phyloP scores from a whole-genome alignment of 192 early-diverging fungal species.

The Linnemannia elongata region DNA sequence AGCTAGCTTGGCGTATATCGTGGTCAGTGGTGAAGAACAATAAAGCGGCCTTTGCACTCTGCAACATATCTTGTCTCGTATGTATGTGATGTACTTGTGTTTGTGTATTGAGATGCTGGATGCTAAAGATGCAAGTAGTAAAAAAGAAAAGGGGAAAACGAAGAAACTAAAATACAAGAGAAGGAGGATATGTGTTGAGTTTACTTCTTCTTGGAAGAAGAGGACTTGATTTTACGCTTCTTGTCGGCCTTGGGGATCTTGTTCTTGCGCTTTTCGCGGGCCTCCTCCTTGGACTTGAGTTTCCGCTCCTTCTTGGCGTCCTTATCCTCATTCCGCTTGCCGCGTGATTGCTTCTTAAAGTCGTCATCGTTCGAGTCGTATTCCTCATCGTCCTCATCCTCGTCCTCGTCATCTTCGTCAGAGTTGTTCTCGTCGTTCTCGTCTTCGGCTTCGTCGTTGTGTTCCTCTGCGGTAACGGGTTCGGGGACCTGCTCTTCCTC shows the following conservation, averaged over 20 bases:
- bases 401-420: slow-evolving; percentile 58
- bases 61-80: too few species aligned
- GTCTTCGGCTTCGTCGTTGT: slow-evolving; percentile 49
- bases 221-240: slow-evolving; percentile 88
- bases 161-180: neutral
- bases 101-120: too few species aligned
- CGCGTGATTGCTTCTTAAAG: slow-evolving; percentile 61
- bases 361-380: slow-evolving; percentile 51
- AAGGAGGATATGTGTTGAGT: neutral
- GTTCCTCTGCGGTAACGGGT: slow-evolving; percentile 10
- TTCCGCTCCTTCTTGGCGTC: slow-evolving; percentile 93
- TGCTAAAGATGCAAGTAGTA: too few species aligned
- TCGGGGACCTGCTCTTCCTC: slow-evolving; percentile 10
- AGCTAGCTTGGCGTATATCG: neutral
- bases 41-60: too few species aligned
- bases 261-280: slow-evolving; percentile 90
- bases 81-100: too few species aligned
- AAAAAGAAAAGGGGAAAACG: neutral
- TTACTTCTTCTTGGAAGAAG: slow-evolving; percentile 68
- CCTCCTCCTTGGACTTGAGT: slow-evolving; percentile 87
- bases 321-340: slow-evolving; percentile 89
- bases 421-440: slow-evolving; percentile 40
- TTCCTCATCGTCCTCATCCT: slow-evolving; percentile 59
- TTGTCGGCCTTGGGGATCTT: slow-evolving; percentile 98
- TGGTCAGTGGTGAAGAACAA: neutral